These are phyloP conservation scores for Rosellinia necatrix DNA, from an alignment of 2,329 filamentous ascomycete species.

Conservation along the genomic window DNA sequence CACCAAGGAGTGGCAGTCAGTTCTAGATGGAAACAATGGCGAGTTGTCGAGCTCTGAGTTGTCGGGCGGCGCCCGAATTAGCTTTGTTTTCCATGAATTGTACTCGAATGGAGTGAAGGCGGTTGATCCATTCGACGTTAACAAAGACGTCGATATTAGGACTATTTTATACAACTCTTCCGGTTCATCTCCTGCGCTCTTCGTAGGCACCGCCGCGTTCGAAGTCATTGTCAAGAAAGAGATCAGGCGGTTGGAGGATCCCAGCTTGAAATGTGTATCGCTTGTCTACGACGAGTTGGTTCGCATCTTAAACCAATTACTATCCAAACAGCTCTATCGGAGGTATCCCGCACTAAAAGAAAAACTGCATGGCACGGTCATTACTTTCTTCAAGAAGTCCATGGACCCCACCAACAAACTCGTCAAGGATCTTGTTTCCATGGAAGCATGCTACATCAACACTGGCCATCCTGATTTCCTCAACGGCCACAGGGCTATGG, in stretches of 20 bases:
- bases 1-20: conserved; percentile 94
- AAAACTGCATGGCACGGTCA: conserved; percentile 92
- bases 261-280: conserved; percentile 95
- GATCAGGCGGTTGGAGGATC: conserved; percentile 94
- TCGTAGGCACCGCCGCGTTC: conserved; percentile 97
- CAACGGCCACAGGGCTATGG: conserved; percentile 96
- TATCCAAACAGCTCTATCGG: conserved; percentile 87
- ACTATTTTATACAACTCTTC: conserved; percentile 98
- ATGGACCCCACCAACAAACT: conserved; percentile 99
- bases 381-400: conserved; percentile 94
- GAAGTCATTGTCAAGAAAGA: conserved; percentile 98
- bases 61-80: conserved; percentile 96
- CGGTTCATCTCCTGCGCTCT: conserved; percentile 94
- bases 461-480: conserved; percentile 98
- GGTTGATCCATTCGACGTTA: conserved; percentile 93
- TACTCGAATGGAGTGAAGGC: conserved; percentile 98
- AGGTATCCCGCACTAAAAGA: conserved; percentile 95
- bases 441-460: conserved; percentile 98
- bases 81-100: conserved; percentile 98
- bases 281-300: conserved; percentile 97
- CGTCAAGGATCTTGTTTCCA: conserved; percentile 86
- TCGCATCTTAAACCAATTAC: conserved; percentile 87
- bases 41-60: conserved; percentile 93
- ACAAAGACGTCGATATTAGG: conserved; percentile 97
- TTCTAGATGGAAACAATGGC: conserved; percentile 94